Conservation (phyloP, 2,329 filamentous ascomycete genomes). For the Albifimbria verrucaria region DNA sequence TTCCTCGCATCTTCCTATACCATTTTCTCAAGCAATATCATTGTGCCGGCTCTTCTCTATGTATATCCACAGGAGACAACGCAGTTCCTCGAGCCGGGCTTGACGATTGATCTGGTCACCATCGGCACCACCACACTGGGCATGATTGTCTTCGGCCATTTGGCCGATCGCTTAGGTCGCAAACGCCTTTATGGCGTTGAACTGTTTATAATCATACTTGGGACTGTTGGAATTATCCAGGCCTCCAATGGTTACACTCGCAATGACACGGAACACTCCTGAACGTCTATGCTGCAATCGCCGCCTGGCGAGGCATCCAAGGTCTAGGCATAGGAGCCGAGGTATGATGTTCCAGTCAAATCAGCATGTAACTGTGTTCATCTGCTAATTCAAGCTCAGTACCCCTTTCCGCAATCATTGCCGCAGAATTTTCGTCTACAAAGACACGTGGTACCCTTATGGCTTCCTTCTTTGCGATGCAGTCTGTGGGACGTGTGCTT, state of each 20-base stretch:
- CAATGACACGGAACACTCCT: neutral
- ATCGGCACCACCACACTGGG: slow-evolving; percentile 14
- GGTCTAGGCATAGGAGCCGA: slow-evolving; percentile 22
- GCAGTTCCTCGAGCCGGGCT: slow-evolving; percentile 1
- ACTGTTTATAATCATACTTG: slow-evolving; percentile 18
- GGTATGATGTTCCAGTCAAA: neutral
- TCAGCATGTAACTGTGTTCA: neutral
- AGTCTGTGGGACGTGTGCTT: slow-evolving; percentile 40
- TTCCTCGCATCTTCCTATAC: slow-evolving; percentile 26
- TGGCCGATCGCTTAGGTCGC: slow-evolving; percentile 21
- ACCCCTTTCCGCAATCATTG: slow-evolving; percentile 25
- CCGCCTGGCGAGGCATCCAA: slow-evolving; percentile 1
- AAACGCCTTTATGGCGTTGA: slow-evolving; percentile 21
- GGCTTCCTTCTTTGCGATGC: slow-evolving; percentile 22
- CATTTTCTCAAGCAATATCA: slow-evolving; percentile 24
- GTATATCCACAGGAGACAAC: slow-evolving; percentile 16
- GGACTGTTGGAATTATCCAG: slow-evolving; percentile 17
- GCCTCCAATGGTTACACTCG: slow-evolving; percentile 10
- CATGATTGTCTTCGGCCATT: slow-evolving; percentile 19
- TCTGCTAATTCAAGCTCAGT: slow-evolving; percentile 18
- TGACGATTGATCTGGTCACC: slow-evolving; percentile 19
- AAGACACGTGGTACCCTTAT: slow-evolving; percentile 20
- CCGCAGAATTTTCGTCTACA: slow-evolving; percentile 24
- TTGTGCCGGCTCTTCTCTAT: slow-evolving; percentile 21
- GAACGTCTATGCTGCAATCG: slow-evolving; percentile 4